Conservation (phyloP, 2,329 filamentous ascomycete genomes). For the Annulohypoxylon truncatum region DNA sequence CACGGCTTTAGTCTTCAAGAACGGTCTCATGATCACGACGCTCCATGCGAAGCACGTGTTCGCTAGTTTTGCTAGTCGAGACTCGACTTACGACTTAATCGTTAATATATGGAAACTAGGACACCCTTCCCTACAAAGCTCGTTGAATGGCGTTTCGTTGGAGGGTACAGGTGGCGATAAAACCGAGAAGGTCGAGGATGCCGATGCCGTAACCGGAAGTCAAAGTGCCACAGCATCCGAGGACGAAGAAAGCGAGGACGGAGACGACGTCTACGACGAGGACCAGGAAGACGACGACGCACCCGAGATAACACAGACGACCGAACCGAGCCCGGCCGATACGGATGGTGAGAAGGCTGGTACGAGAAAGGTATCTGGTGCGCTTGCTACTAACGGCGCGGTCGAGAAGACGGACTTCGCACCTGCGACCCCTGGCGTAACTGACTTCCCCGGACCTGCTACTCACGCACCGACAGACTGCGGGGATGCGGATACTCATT, state of each 20-base stretch:
- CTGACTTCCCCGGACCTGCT: conserved; percentile 86
- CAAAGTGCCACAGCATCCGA: conserved; percentile 69
- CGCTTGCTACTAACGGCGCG: conserved; percentile 57
- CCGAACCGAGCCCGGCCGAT: conserved; percentile 59
- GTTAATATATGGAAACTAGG: conserved; percentile 99
- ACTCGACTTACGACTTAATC: conserved; percentile 96
- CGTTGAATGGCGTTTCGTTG: conserved; percentile 86
- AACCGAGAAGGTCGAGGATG: conserved; percentile 81
- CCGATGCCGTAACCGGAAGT: conserved; percentile 57
- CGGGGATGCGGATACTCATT: conserved; percentile 80
- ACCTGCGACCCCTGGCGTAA: conserved; percentile 55
- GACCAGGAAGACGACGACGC: conserved; percentile 78
- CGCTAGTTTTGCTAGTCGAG: conserved; percentile 91
- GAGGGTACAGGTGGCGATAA: conserved; percentile 88
- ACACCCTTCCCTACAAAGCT: conserved; percentile 91
- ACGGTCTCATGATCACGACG: conserved; percentile 96
- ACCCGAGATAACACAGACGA: conserved; percentile 51
- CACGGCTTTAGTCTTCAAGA: conserved; percentile 95
- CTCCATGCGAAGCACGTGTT: conserved; percentile 96
- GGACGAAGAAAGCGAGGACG: conserved; percentile 74
- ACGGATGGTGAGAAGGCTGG: conserved; percentile 71
- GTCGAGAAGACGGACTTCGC: conserved; percentile 64
- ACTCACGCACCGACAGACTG: conserved; percentile 88
- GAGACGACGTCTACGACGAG: conserved; percentile 81
- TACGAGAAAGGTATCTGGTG: conserved; percentile 78